Conservation (phyloP, 1,284 basidiomycete species). For the Leccinum variabile region DNA sequence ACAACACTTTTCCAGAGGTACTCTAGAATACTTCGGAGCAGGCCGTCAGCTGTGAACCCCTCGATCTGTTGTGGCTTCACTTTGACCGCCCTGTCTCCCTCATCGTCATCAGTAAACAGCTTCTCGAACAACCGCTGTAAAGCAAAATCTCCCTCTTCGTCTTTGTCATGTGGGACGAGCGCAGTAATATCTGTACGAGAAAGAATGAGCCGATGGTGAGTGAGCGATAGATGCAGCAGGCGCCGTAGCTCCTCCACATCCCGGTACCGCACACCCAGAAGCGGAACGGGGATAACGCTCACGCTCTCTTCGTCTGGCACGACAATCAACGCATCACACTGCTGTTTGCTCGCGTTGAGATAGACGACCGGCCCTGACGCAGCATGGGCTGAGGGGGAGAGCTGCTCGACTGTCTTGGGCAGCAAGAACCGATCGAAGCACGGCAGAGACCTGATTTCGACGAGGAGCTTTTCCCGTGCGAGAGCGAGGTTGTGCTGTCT, state of each 20-base stretch:
- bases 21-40: not conserved
- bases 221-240: not conserved
- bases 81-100: not conserved
- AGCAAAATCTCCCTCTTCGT: not conserved
- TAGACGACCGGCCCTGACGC: not conserved
- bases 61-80: not conserved
- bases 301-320: not conserved
- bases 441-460: not conserved
- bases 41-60: too few relatives aligned
- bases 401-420: not conserved
- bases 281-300: not conserved
- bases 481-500: not conserved
- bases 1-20: not conserved
- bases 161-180: not conserved
- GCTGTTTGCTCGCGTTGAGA: not conserved
- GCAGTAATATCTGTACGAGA: not conserved
- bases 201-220: not conserved
- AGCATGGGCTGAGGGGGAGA: not conserved
- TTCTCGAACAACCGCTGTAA: not conserved
- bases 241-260: not conserved
- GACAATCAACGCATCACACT: not conserved
- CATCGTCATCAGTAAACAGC: not conserved
- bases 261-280: not conserved
- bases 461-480: not conserved
- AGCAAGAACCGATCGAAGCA: not conserved